Conservation (phyloP, 345 rosid genomes). For the Erodium maritimum region DNA sequence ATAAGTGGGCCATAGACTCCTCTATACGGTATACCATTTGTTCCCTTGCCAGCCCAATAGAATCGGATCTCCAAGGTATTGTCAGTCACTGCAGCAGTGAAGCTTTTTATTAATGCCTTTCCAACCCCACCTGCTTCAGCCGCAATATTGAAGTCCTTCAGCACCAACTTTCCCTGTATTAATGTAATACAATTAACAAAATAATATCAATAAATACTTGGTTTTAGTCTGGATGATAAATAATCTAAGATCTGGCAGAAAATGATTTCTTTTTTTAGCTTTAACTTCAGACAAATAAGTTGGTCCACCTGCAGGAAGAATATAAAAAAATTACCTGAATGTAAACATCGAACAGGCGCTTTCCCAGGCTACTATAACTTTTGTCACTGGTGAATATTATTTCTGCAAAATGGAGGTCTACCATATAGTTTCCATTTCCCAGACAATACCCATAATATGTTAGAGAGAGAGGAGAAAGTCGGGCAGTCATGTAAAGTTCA, state of each 20-base stretch:
- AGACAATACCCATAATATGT: constrained; percentile 12
- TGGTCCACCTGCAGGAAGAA: background rate
- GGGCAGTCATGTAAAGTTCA: constrained; percentile 2
- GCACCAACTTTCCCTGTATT: constrained; percentile 18
- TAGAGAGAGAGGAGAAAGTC: constrained; percentile 8
- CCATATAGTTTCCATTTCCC: constrained; percentile 12
- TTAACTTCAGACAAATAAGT: background rate
- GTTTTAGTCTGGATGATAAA: too few species aligned
- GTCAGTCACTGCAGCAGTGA: constrained; percentile 11
- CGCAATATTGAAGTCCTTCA: constrained; percentile 22
- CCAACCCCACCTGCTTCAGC: constrained; percentile 19
- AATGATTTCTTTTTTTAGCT: background rate
- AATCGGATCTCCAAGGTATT: constrained; percentile 26
- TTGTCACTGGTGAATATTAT: constrained; percentile 9
- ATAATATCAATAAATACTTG: too few species aligned
- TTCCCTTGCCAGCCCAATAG: constrained; percentile 30
- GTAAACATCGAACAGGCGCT: constrained; percentile 7
- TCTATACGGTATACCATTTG: constrained; percentile 17
- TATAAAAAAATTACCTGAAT: constrained; percentile 5
- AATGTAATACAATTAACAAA: background rate
- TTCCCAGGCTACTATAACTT: constrained; percentile 8
- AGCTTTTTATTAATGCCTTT: constrained; percentile 9
- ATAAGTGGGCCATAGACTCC: constrained; percentile 28
- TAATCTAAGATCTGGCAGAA: background rate
- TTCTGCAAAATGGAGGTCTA: constrained; percentile 6